Percentiles rank a stretch among this genome's conserved stretches.
These are phyloP conservation scores for Paxillus rubicundulus DNA, from an alignment of 768 basidiomycete genomes.

Conservation along the genomic window DNA sequence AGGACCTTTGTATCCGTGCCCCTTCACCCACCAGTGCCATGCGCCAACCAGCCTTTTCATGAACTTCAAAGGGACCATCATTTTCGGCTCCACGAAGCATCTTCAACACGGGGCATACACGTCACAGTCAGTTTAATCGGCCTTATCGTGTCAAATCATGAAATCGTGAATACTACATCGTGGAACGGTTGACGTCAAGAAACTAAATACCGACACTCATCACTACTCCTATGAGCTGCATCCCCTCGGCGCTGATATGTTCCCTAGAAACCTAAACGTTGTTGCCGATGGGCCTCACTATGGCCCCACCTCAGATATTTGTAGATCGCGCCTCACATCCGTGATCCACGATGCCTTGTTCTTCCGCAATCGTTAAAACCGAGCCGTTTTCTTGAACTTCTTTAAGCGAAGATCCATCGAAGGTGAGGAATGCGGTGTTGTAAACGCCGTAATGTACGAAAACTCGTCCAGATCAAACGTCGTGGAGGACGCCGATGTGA, in stretches of 20 bases:
- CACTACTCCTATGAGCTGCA: not conserved
- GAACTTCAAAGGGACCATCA: conserved; percentile 4
- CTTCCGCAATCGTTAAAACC: conserved; percentile 9
- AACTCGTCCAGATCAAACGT: conserved; percentile 29
- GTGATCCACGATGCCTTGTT: conserved; percentile 1
- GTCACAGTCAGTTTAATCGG: conserved; percentile 2
- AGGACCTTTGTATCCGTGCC: too few species aligned
- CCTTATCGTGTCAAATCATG: conserved; percentile 28
- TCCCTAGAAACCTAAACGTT: not conserved
- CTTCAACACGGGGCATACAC: not conserved
- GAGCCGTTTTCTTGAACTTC: conserved; percentile 9
- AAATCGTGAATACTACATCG: conserved; percentile 11
- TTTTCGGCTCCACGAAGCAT: not conserved
- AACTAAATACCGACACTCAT: conserved; percentile 13
- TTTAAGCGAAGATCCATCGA: conserved; percentile 11
- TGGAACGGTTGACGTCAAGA: conserved; percentile 11
- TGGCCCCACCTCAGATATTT: conserved; percentile 12
- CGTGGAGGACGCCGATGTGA: conserved; percentile 8
- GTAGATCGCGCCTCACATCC: not conserved
- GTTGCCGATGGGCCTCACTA: conserved; percentile 1
- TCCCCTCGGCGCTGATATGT: not conserved
- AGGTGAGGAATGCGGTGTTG: conserved; percentile 30
- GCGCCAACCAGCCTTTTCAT: conserved; percentile 16
- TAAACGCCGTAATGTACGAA: conserved; percentile 31
- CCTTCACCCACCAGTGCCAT: conserved; percentile 15